Evolutionary conservation across 1,284 basidiomycete genomes (phyloP).

Genomic region (Fomes fomentarius): DNA sequence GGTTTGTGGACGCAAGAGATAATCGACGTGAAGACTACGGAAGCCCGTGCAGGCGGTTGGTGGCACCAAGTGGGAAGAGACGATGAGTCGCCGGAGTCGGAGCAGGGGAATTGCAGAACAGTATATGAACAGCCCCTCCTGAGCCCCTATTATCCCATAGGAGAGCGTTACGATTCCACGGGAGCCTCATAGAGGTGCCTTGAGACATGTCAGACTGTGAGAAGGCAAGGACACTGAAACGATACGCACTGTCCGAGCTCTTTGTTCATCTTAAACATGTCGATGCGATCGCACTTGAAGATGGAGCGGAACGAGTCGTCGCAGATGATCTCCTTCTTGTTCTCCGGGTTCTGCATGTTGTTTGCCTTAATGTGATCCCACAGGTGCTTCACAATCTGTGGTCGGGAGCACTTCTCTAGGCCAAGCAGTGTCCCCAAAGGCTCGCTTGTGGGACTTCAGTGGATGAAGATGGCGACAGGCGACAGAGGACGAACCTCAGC

Average conservation of each 20-base stretch:
- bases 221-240: too few species aligned
- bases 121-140: too few species aligned
- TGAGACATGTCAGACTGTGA: not conserved
- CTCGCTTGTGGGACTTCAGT: conserved; percentile 43
- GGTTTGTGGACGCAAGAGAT: too few species aligned
- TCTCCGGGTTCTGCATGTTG: conserved; percentile 78
- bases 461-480: not conserved
- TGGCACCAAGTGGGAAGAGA: too few species aligned
- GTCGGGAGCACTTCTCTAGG: conserved; percentile 71
- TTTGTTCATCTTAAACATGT: conserved; percentile 91
- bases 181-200: conserved; percentile 18
- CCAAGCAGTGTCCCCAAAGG: conserved; percentile 64
- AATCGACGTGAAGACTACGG: too few species aligned
- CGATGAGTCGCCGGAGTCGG: too few species aligned
- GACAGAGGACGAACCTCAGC: conserved; percentile 57
- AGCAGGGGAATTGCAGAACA: too few species aligned
- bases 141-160: too few species aligned
- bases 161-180: conserved; percentile 6
- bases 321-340: conserved; percentile 83
- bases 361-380: conserved; percentile 86
- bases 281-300: conserved; percentile 77
- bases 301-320: conserved; percentile 70
- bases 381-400: conserved; percentile 86
- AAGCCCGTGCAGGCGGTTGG: too few species aligned
- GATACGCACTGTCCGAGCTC: conserved; percentile 68